Percentiles rank a stretch among this genome's conserved stretches.
Conservation (phyloP, 2,329 filamentous ascomycete genomes). For the Ophiocordyceps polyrhachis-furcata region DNA sequence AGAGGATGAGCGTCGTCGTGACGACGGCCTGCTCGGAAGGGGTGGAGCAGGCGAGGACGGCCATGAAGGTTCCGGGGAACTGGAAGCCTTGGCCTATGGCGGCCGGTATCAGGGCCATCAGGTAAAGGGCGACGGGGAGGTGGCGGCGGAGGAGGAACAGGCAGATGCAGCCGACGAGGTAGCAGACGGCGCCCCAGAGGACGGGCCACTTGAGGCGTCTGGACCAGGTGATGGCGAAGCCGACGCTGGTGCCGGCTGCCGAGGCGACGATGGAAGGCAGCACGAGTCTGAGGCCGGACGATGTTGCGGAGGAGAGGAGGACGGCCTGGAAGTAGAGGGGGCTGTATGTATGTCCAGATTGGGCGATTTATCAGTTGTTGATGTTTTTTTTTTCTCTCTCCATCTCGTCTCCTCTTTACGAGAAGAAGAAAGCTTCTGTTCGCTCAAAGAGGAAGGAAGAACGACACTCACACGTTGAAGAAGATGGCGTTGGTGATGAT, state of each 20-base stretch:
- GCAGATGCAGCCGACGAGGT: slow-evolving; percentile 30
- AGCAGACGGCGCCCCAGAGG: slow-evolving; percentile 26
- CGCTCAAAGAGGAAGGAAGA: too few relatives aligned
- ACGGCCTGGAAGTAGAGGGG: slow-evolving; percentile 65
- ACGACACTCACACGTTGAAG: slow-evolving; percentile 33
- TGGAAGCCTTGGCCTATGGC: slow-evolving; percentile 43
- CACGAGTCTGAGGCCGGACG: slow-evolving; percentile 54
- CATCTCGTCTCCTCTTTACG: too few relatives aligned
- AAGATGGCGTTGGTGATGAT: slow-evolving; percentile 35
- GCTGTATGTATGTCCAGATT: slow-evolving; percentile 11
- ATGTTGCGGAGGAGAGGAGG: slow-evolving; percentile 47
- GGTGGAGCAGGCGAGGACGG: slow-evolving; percentile 37
- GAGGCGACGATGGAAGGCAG: slow-evolving; percentile 40
- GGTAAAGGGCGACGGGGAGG: slow-evolving; percentile 32
- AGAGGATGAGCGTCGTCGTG: slow-evolving; percentile 51
- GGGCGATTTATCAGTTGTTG: neutral
- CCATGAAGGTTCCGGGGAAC: slow-evolving; percentile 46
- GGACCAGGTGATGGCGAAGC: slow-evolving; percentile 42
- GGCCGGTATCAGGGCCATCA: slow-evolving; percentile 36
- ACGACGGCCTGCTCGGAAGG: slow-evolving; percentile 48
- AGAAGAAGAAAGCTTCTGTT: too few relatives aligned
- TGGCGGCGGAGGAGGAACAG: slow-evolving; percentile 30
- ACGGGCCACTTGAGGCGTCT: slow-evolving; percentile 41
- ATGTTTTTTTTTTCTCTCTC: neutral
- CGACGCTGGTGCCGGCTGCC: slow-evolving; percentile 33